phyloP scores from a whole-genome alignment of 805 yeast species.

The Yamadazyma olivae region DNA sequence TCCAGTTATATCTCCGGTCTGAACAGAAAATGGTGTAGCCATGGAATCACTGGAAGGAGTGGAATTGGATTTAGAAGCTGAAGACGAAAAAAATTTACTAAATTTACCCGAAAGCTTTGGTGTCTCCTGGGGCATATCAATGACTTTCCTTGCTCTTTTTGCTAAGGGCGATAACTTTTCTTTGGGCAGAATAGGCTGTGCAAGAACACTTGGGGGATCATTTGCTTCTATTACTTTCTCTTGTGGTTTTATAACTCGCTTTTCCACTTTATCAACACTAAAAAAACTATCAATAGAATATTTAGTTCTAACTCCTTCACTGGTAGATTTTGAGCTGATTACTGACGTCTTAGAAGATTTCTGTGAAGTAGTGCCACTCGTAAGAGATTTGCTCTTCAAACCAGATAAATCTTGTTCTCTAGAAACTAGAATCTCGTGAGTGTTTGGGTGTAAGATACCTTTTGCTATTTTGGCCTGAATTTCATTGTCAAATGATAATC shows the following conservation, averaged over 20 bases:
- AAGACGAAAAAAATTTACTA: slow-evolving; percentile 6
- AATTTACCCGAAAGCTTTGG: slow-evolving; percentile 8
- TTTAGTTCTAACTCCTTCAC: not conserved
- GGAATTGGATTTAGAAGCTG: slow-evolving; percentile 3
- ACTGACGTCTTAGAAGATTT: not conserved
- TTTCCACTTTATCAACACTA: too few relatives aligned
- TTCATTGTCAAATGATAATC: slow-evolving; percentile 36
- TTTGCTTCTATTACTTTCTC: too few relatives aligned
- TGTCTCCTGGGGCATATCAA: slow-evolving; percentile 1
- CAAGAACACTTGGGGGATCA: too few relatives aligned
- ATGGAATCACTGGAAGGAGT: too few relatives aligned
- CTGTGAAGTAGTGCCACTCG: not conserved
- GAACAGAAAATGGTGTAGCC: slow-evolving; percentile 8
- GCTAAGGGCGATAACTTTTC: slow-evolving; percentile 14
- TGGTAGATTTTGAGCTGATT: not conserved
- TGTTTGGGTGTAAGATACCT: slow-evolving; percentile 68
- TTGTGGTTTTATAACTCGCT: too few relatives aligned
- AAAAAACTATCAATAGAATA: slow-evolving; percentile 9
- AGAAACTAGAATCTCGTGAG: slow-evolving; percentile 44
- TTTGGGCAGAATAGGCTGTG: not conserved
- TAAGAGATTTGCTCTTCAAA: slow-evolving; percentile 18
- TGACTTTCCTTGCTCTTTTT: slow-evolving; percentile 9
- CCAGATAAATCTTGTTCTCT: slow-evolving; percentile 39
- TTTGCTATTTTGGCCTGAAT: slow-evolving; percentile 55
- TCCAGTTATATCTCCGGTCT: slow-evolving; percentile 16